Evolutionary conservation across 2,329 filamentous ascomycete species (phyloP), one percentile per base, ranked within the genome.

Genomic region (Epichloe festucae): DNA sequence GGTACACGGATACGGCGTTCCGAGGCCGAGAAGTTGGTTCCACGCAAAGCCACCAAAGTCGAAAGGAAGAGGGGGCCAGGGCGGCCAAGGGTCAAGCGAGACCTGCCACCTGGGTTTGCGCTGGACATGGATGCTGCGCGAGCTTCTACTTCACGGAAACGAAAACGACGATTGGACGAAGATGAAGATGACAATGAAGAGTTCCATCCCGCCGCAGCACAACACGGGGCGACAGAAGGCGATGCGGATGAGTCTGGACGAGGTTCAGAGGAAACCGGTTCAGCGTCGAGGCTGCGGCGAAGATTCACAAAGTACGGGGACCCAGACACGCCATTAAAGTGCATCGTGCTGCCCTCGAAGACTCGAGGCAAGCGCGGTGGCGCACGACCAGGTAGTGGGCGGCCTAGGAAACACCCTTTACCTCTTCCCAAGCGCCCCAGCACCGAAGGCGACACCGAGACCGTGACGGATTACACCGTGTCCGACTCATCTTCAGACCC

Each of bases 381-480:
- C 7, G 67, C 67, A 34, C 61, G 67, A 45, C 67, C 67, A 5
- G 67, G 67, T 11, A 69, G 67, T 52, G 67, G 67, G 31, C 61
- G 67, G 45, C 67, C 67, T 60, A 66, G 67, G 58, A 69, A 69
- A 57, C 65, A 69, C 40, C 66, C 65, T 35, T 62, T 63, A 35
- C 56, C 55, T 34, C 44, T 45, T 12, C 49, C 54, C 23, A 54
- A 56, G 35, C 40, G 31, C 31, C 31, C 31, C 0, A 31, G 8
- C 31, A 10, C 31, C 31, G 31, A 8, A 31, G 10, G 31, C 31
- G 31, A 31, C 31, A 31, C 31, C 8, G 31, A 31, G 8, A 31
- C 31, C 10, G 31, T 31, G 31, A 31, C 31, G 1, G 31, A 31
- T 31, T 31, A 31, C 4, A 31, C 31, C 8, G 31, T 31, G 31